Conservation (phyloP, 2,329 filamentous ascomycete genomes). For the Trichoderma cornu-damae region DNA sequence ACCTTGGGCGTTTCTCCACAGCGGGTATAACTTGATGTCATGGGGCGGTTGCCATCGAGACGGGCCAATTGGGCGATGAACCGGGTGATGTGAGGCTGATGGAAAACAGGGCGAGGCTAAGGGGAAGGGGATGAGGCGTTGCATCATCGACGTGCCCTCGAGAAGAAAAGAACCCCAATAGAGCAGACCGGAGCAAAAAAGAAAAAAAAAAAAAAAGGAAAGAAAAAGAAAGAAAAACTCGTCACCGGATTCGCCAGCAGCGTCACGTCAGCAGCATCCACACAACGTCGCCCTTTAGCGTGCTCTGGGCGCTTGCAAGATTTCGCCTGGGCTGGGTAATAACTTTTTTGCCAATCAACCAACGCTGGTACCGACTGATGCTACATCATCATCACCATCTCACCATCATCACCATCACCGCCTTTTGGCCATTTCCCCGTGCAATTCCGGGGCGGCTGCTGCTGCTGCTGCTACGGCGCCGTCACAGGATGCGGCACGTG, state of each 20-base stretch:
- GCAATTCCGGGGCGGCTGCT: no score
- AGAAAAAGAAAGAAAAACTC: no score
- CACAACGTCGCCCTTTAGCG: constrained; percentile 7
- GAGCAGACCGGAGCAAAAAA: no score
- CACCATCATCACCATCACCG: no score
- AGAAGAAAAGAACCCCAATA: not conserved
- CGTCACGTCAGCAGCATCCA: constrained; percentile 16
- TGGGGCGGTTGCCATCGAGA: no score
- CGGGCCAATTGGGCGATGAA: not conserved
- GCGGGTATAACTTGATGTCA: constrained; percentile 18
- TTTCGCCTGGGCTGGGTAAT: not conserved
- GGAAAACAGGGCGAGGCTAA: not conserved
- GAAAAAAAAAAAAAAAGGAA: no score
- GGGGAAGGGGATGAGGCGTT: not conserved
- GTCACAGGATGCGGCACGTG: constrained; percentile 19
- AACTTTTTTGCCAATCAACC: not conserved
- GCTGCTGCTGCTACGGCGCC: not conserved
- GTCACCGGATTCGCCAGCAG: not conserved
- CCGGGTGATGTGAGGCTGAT: not conserved
- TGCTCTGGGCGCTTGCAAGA: not conserved
- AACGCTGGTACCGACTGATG: not conserved
- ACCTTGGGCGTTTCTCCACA: constrained; percentile 10
- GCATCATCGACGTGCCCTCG: not conserved
- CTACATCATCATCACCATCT: not conserved
- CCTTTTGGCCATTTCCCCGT: no score